Percentiles rank a stretch among this genome's conserved stretches.
phyloP scores from a whole-genome alignment of 768 basidiomycete species.

The Hericium alpestre region DNA sequence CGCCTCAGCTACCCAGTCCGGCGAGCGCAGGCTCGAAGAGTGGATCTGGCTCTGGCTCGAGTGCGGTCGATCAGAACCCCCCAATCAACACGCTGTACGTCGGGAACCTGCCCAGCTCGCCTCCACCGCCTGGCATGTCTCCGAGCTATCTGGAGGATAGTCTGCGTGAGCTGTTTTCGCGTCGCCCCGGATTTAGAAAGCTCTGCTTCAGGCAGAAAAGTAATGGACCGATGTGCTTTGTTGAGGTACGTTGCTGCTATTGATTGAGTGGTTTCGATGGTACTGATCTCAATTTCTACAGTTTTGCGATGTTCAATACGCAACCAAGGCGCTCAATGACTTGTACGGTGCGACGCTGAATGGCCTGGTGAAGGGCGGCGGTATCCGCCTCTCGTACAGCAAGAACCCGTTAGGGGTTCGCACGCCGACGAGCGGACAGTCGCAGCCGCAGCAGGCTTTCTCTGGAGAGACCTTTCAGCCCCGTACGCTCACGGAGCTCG shows the following conservation, averaged over 20 bases:
- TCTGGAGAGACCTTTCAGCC: conserved; percentile 7
- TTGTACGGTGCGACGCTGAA: conserved; percentile 86
- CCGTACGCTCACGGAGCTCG: conserved; percentile 14
- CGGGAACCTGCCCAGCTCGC: conserved; percentile 86
- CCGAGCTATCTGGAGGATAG: conserved; percentile 80
- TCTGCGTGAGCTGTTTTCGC: conserved; percentile 70
- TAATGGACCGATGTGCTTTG: conserved; percentile 99
- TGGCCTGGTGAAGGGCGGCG: conserved; percentile 87
- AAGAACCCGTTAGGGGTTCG: conserved; percentile 96
- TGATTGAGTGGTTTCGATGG: background rate
- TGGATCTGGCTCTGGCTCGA: conserved; percentile 21
- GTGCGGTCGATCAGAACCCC: conserved; percentile 28
- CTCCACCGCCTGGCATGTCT: conserved; percentile 59
- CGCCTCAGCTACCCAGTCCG: conserved; percentile 71
- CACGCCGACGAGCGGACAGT: conserved; percentile 41
- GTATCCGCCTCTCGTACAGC: conserved; percentile 95
- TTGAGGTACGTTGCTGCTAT: conserved; percentile 51
- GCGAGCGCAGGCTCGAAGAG: conserved; percentile 32
- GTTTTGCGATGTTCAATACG: conserved; percentile 85
- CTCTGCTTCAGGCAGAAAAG: conserved; percentile 93
- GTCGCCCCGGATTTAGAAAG: conserved; percentile 77
- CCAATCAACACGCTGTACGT: conserved; percentile 98
- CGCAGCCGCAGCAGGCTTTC: conserved; percentile 18
- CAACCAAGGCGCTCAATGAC: conserved; percentile 79
- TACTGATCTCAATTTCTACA: conserved; percentile 20